Evolutionary conservation across 2,329 filamentous ascomycete species (phyloP).

Genomic region (Scleromitrula shiraiana): DNA sequence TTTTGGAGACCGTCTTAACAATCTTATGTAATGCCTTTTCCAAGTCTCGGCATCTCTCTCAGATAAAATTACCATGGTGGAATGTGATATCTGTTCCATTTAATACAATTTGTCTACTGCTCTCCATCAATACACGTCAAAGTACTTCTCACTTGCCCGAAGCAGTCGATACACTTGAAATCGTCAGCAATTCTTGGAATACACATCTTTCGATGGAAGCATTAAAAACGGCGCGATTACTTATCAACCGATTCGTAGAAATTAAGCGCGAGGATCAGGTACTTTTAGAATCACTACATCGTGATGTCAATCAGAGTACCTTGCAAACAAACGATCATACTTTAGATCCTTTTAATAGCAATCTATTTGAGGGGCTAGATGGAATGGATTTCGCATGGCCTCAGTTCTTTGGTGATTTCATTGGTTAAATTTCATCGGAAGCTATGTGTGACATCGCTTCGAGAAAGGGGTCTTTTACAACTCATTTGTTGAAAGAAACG

Average conservation of each 20-base stretch:
- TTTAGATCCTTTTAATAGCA: neutral
- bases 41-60: conserved; percentile 11
- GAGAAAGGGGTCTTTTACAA: neutral
- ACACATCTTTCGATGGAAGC: conserved; percentile 19
- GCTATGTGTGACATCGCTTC: neutral
- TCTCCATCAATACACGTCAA: conserved; percentile 15
- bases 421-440: neutral
- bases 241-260: conserved; percentile 17
- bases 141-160: conserved; percentile 15
- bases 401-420: conserved; percentile 1
- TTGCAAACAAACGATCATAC: neutral
- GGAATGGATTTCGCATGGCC: conserved; percentile 1
- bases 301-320: conserved; percentile 6
- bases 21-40: conserved; percentile 16
- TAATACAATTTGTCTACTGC: conserved; percentile 18
- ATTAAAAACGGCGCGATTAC: conserved; percentile 16
- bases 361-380: neutral
- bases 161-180: conserved; percentile 16
- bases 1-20: conserved; percentile 6
- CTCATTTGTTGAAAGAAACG: neutral
- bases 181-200: conserved; percentile 11
- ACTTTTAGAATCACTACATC: conserved; percentile 16
- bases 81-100: conserved; percentile 19
- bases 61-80: conserved; percentile 18
- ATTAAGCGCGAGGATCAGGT: conserved; percentile 14